Evolutionary conservation across 192 early-diverging fungal genomes (phyloP).

Genomic region (Coemansia sp.): DNA sequence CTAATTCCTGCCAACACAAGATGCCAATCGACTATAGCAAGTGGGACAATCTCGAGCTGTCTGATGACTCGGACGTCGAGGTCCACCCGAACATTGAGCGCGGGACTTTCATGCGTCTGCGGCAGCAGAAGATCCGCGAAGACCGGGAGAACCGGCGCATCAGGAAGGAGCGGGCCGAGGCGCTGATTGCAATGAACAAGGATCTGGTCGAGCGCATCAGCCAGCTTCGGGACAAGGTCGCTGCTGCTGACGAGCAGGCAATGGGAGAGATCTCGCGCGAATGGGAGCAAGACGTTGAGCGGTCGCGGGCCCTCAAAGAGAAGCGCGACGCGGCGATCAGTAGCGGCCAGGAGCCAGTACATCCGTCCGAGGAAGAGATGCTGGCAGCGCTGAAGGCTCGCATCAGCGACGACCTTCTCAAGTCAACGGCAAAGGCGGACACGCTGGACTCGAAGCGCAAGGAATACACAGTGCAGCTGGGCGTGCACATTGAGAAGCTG

Average conservation of each 20-base stretch:
- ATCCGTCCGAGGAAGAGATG: slow-evolving; percentile 48
- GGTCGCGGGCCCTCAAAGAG: slow-evolving; percentile 47
- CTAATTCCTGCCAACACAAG: neutral
- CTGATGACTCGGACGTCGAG: slow-evolving; percentile 96
- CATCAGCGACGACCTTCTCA: slow-evolving; percentile 40
- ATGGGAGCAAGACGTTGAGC: slow-evolving; percentile 30
- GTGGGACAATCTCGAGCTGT: slow-evolving; percentile 95
- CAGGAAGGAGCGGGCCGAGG: slow-evolving; percentile 49
- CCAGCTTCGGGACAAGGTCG: slow-evolving; percentile 16
- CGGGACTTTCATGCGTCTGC: slow-evolving; percentile 83
- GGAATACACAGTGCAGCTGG: slow-evolving; percentile 42
- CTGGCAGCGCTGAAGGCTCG: slow-evolving; percentile 49
- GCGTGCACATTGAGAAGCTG: slow-evolving; percentile 43
- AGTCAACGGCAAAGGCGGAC: slow-evolving; percentile 19
- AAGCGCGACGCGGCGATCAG: slow-evolving; percentile 24
- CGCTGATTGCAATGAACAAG: slow-evolving; percentile 29
- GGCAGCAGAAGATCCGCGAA: slow-evolving; percentile 82
- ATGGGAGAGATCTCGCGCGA: slow-evolving; percentile 11
- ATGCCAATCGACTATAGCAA: slow-evolving; percentile 82
- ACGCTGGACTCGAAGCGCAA: slow-evolving; percentile 23
- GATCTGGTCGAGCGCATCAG: slow-evolving; percentile 30
- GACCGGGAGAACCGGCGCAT: slow-evolving; percentile 71
- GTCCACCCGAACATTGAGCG: slow-evolving; percentile 95
- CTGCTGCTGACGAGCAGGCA: slow-evolving; percentile 9
- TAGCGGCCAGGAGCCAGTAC: slow-evolving; percentile 14